phyloP scores from a whole-genome alignment of 2,329 filamentous ascomycete genomes.

The Ceratocystis albifundus region DNA sequence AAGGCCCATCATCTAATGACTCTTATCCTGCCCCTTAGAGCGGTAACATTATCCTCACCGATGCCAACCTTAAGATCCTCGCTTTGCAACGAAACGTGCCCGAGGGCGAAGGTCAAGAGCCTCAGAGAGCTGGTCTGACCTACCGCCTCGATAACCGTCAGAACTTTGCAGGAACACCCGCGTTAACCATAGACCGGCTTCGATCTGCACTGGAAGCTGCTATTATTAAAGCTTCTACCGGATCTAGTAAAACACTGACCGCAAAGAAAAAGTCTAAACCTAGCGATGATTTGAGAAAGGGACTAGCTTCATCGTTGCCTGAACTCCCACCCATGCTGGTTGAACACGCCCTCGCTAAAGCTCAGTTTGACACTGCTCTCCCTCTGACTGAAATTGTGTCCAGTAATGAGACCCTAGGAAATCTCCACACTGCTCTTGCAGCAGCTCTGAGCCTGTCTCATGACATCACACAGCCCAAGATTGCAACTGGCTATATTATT shows the following conservation, averaged over 20 bases:
- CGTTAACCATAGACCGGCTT: constrained; percentile 62
- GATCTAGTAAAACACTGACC: constrained; percentile 29
- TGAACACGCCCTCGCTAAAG: constrained; percentile 67
- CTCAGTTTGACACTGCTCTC: constrained; percentile 55
- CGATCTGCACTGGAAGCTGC: constrained; percentile 56
- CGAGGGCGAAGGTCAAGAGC: constrained; percentile 73
- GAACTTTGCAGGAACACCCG: constrained; percentile 66
- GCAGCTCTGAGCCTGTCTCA: constrained; percentile 60
- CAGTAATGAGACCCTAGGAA: constrained; percentile 51
- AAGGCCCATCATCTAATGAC: not conserved
- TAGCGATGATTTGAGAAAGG: constrained; percentile 65
- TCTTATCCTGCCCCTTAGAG: constrained; percentile 34
- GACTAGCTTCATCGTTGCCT: constrained; percentile 70
- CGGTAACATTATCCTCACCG: constrained; percentile 88
- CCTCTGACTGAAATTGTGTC: constrained; percentile 60
- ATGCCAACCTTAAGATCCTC: constrained; percentile 70
- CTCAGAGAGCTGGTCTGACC: constrained; percentile 61
- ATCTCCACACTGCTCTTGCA: constrained; percentile 55
- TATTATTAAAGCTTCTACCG: constrained; percentile 42
- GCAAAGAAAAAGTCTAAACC: constrained; percentile 55
- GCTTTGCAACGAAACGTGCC: constrained; percentile 68
- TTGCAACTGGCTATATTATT: constrained; percentile 75
- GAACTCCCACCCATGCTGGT: constrained; percentile 81
- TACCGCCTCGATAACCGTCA: constrained; percentile 76
- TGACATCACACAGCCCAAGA: constrained; percentile 53